Base-by-base conservation (phyloP, 2,329 filamentous ascomycete species). In the Chaetomium olivaceum region DNA sequence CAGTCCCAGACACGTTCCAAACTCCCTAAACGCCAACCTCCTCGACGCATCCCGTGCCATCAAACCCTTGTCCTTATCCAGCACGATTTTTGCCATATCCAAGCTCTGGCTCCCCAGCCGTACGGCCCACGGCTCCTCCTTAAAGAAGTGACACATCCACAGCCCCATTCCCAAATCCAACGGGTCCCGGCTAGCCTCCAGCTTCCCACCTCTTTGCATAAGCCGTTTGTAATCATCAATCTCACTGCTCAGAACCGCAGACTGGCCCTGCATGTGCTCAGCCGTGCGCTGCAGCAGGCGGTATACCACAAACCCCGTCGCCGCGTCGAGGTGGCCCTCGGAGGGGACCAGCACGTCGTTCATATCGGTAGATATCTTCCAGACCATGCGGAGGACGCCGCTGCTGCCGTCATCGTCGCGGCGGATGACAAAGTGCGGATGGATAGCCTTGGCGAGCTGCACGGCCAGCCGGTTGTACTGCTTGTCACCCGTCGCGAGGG, bases 161-260 rank as follows among this genome's bases (percentile, higher is more conserved):
- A 87, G 71, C 1, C 83, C 82, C 85, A 87, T 87, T 0, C 85
- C 85, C 52, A 87, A 71, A 70, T 87, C 85, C n/a, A 87, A 73
- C 21, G 80, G 75, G 72, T 87, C 85, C 4, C 71, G 73, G 31
- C 82, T 84, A 3, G 80, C 76, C 51, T 77, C 78, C 58, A 82
- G 72, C 21, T 77, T 73, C 1, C 80, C 80, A 59, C 80, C 80
- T 0, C 77, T 73, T 27, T 74, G 72, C 77, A 86, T 82, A 3
- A 86, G 77, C 12, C 75, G 75, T 58, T 77, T 74, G 68, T 87
- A 87, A 58, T 86, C 82, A 0, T 71, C 75, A n/a, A 86, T 85
- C 69, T 87, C 84, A 9, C 79, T 73, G 2, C 74, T 69, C 43
- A 87, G 72, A 2, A 74, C 63, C 0, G 76, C 71, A 72, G 48